Conservation (phyloP, 192 early-diverging fungal species). For the Mortierella alpina region DNA sequence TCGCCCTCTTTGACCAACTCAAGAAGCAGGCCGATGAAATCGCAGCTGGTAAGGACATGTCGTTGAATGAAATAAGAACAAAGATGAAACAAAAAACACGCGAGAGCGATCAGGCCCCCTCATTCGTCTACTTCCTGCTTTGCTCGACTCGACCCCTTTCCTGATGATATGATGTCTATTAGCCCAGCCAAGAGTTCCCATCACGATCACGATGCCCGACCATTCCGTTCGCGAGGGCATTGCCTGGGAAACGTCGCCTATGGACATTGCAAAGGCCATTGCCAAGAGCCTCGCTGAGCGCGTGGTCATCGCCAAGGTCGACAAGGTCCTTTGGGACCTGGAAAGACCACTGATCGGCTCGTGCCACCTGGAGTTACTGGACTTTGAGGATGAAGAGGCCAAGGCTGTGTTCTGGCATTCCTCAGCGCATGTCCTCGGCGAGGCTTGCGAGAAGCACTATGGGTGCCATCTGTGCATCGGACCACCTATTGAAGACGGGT, state of each 20-base stretch:
- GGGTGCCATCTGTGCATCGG: conserved; percentile 97
- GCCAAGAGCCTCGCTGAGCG: conserved; percentile 92
- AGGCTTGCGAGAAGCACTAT: conserved; percentile 97
- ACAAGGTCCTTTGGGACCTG: conserved; percentile 91
- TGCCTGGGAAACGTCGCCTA: conserved; percentile 93
- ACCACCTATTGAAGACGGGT: conserved; percentile 89
- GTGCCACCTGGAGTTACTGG: conserved; percentile 87
- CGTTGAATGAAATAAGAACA: too few relatives aligned
- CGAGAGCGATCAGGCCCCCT: too few relatives aligned
- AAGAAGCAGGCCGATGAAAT: conserved; percentile 34
- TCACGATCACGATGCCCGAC: conserved; percentile 88
- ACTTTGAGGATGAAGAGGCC: conserved; percentile 93
- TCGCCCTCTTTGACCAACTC: conserved; percentile 53
- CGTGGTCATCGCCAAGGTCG: conserved; percentile 93
- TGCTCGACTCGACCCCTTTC: not conserved
- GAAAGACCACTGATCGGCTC: conserved; percentile 83
- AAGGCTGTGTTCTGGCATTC: conserved; percentile 99
- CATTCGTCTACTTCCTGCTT: too few relatives aligned
- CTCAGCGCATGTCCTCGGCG: conserved; percentile 95
- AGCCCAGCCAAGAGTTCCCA: conserved; percentile 78
- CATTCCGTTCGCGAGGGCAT: conserved; percentile 79
- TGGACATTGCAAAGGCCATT: conserved; percentile 90
- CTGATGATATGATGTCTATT: not conserved
- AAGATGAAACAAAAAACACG: too few relatives aligned
- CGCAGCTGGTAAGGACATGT: conserved; percentile 36